phyloP scores from a whole-genome alignment of 2,329 filamentous ascomycete species.

The Cordyceps sp. region DNA sequence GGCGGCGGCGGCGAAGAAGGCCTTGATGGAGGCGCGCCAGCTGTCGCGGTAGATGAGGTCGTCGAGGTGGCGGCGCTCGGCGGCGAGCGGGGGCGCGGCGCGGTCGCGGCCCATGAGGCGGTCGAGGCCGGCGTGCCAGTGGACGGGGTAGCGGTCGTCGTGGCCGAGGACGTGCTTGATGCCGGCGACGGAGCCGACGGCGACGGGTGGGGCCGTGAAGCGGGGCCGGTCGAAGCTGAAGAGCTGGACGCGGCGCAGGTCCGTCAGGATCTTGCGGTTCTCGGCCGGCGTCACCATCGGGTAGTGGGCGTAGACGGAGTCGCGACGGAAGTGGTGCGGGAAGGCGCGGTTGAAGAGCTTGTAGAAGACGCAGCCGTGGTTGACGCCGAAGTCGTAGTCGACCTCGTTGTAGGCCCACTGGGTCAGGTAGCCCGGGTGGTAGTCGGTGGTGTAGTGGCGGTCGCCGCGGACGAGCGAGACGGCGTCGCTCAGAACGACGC shows the following conservation, averaged over 20 bases:
- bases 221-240: slow-evolving; percentile 54
- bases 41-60: slow-evolving; percentile 43
- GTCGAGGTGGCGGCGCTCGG: slow-evolving; percentile 35
- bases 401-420: slow-evolving; percentile 73
- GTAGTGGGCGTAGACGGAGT: slow-evolving; percentile 71
- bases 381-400: slow-evolving; percentile 53
- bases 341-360: slow-evolving; percentile 70
- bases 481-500: slow-evolving; percentile 62
- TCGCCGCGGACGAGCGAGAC: slow-evolving; percentile 67
- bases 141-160: slow-evolving; percentile 42
- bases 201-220: slow-evolving; percentile 29
- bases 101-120: slow-evolving; percentile 40
- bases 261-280: slow-evolving; percentile 53
- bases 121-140: slow-evolving; percentile 47
- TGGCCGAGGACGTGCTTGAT: slow-evolving; percentile 46
- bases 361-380: slow-evolving; percentile 73
- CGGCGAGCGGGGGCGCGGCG: slow-evolving; percentile 25
- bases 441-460: slow-evolving; percentile 65
- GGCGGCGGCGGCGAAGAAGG: slow-evolving; percentile 49
- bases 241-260: slow-evolving; percentile 46
- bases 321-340: slow-evolving; percentile 59
- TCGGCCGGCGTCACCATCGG: slow-evolving; percentile 56
- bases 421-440: slow-evolving; percentile 55
- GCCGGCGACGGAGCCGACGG: slow-evolving; percentile 43
- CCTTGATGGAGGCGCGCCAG: slow-evolving; percentile 45